Base-by-base conservation (phyloP, 2,329 filamentous ascomycete species). In the Orbilia blumenaviensis region DNA sequence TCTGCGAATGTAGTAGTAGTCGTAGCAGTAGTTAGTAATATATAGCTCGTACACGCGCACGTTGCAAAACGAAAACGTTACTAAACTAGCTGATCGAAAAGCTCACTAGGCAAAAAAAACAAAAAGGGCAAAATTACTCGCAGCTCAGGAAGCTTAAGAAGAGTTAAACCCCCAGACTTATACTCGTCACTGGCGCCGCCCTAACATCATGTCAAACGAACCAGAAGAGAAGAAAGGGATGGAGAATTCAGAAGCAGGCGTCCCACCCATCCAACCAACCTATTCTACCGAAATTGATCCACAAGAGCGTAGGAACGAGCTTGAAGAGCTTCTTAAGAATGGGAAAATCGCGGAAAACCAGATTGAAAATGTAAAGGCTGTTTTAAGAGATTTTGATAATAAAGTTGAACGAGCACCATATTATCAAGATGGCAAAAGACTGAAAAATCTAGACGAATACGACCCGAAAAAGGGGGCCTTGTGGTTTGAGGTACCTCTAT, bases 321-420 rank as follows among this genome's bases (percentile, higher is more conserved):
- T 68, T 18, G 52, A 60, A 68, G 64, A 68, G 27, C 52, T 68
- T 60, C 64, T 68, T n/a, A 60, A 60, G 27, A 60, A 50, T 60
- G 64, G 64, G 16, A 29, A 68, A 60, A 60, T 68, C 41, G 27
- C 50, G 18, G 27, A 68, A 68, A 60, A 60, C 41, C 64, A 68
- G 41, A 68, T 68, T 21, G 32, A 50, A 68, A 68, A 68, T 60
- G 64, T 68, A 25, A 68, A 68, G 23, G 64, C 64, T 48, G 64
- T 29, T 36, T 50, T 68, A 41, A 60, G 41, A 29, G 64, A 68
- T 41, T 60, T 60, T 68, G 64, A 68, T 36, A 50, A 61, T 50
- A 50, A 25, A 38, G 41, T 68, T 60, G 38, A 60, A 41, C 50
- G 38, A 60, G 50, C 64, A 48, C 52, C 38, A 38, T 48, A 27